Evolutionary conservation across 2,329 filamentous ascomycete genomes (phyloP).

Genomic region (Curvularia spicifera): DNA sequence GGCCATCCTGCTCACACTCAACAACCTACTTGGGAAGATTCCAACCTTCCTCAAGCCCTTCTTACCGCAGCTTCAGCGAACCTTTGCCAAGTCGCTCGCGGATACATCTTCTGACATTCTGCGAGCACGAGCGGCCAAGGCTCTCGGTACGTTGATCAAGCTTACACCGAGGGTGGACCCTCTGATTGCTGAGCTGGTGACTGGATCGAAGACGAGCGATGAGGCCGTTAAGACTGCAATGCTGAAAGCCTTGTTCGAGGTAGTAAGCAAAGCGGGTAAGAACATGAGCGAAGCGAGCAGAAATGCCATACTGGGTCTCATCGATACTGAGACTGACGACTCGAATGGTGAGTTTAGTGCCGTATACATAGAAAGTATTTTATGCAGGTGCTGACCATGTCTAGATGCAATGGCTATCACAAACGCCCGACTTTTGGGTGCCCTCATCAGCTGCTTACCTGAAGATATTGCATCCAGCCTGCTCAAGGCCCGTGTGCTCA

Average conservation of each 20-base stretch:
- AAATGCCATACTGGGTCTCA: constrained; percentile 82
- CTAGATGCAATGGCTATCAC: constrained; percentile 78
- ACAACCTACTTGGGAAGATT: constrained; percentile 96
- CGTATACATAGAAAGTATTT: not conserved
- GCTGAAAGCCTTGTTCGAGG: constrained; percentile 95
- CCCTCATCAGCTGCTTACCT: constrained; percentile 85
- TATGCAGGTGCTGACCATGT: constrained; percentile 16
- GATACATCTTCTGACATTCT: constrained; percentile 90
- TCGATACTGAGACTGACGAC: constrained; percentile 82
- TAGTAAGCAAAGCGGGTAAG: constrained; percentile 89
- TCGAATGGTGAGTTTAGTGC: constrained; percentile 62
- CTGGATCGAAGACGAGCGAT: constrained; percentile 91
- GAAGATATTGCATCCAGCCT: constrained; percentile 68
- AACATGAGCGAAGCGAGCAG: constrained; percentile 95
- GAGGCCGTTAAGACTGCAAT: constrained; percentile 90
- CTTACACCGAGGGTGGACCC: constrained; percentile 95
- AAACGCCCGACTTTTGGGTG: constrained; percentile 87
- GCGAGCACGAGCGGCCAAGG: constrained; percentile 87
- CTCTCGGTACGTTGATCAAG: constrained; percentile 92
- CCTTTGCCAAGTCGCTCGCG: constrained; percentile 93
- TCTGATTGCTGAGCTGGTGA: constrained; percentile 87
- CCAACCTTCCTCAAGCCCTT: constrained; percentile 95
- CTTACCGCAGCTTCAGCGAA: constrained; percentile 92
- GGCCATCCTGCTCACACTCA: constrained; percentile 90
- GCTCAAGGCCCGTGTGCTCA: constrained; percentile 77